These are phyloP conservation scores for Boletus insuetus DNA, from an alignment of 768 basidiomycete species.

Conservation along the genomic window DNA sequence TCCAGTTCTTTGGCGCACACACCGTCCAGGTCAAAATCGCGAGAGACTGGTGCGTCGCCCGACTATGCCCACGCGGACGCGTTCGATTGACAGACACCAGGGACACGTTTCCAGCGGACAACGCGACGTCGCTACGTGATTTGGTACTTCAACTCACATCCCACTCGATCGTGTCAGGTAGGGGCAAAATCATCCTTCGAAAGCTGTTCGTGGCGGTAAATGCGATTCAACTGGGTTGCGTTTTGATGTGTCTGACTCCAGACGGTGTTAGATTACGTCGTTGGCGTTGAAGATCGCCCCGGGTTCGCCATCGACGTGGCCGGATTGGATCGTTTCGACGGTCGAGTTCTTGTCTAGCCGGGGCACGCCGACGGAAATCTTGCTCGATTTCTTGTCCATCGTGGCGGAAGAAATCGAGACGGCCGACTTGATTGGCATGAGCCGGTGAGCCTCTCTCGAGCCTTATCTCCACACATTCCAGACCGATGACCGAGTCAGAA, in stretches of 20 bases:
- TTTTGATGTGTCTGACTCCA: too few species aligned
- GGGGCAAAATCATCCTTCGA: conserved; percentile 70
- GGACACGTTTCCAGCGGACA: conserved; percentile 69
- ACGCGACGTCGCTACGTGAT: conserved; percentile 57
- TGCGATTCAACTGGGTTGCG: neutral
- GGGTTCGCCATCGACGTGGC: conserved; percentile 59
- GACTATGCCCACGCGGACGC: neutral
- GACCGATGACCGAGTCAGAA: conserved; percentile 37
- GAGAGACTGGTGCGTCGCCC: conserved; percentile 72
- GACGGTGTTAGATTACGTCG: conserved; percentile 50
- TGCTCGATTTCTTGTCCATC: conserved; percentile 78
- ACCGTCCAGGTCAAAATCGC: conserved; percentile 93
- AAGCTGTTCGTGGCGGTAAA: conserved; percentile 85
- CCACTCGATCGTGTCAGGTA: conserved; percentile 56
- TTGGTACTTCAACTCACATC: conserved; percentile 69
- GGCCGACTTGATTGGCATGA: conserved; percentile 70
- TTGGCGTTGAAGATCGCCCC: conserved; percentile 71
- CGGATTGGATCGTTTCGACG: conserved; percentile 70
- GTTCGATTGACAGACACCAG: conserved; percentile 37
- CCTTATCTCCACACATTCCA: neutral
- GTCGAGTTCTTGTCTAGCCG: conserved; percentile 58
- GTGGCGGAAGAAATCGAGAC: conserved; percentile 78
- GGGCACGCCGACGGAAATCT: conserved; percentile 55
- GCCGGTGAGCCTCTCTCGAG: conserved; percentile 53
- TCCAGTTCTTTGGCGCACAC: conserved; percentile 94